Percentiles rank a stretch among this genome's conserved stretches.
phyloP scores from a whole-genome alignment of 1,139 yeast genomes.

The Lodderomyces margitis region DNA sequence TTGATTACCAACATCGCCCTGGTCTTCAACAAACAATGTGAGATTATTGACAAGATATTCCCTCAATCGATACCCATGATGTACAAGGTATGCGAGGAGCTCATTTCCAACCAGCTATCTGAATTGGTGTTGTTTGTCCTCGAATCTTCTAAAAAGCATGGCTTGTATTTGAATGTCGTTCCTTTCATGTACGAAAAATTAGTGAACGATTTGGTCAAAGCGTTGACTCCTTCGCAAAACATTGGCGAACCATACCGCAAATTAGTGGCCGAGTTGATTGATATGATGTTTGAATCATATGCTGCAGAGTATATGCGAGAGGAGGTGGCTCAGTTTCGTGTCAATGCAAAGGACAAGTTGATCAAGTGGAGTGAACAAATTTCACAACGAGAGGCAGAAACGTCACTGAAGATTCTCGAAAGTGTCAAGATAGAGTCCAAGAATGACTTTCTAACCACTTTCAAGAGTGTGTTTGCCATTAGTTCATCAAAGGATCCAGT shows the following conservation, averaged over 20 bases:
- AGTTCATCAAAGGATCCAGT: conserved; percentile 22
- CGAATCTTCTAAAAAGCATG: conserved; percentile 27
- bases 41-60: conserved; percentile 39
- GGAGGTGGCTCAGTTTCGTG: conserved; percentile 34
- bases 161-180: conserved; percentile 27
- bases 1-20: conserved; percentile 28
- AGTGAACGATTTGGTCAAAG: conserved; percentile 23
- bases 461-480: conserved; percentile 58
- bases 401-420: conserved; percentile 37
- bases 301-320: conserved; percentile 52
- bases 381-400: conserved; percentile 40
- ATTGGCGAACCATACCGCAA: conserved; percentile 33
- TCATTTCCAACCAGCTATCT: conserved; percentile 40
- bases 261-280: conserved; percentile 40
- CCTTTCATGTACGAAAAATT: conserved; percentile 35
- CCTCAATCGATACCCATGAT: conserved; percentile 45
- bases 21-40: conserved; percentile 36
- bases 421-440: conserved; percentile 43
- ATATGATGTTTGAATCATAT: conserved; percentile 47
- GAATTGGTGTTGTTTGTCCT: conserved; percentile 34
- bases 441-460: conserved; percentile 52
- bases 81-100: conserved; percentile 48
- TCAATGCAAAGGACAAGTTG: conserved; percentile 26
- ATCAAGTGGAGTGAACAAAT: conserved; percentile 35
- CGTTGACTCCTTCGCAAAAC: conserved; percentile 30